phyloP scores from a whole-genome alignment of 202 grass and related monocot species.

The Zizania palustris region DNA sequence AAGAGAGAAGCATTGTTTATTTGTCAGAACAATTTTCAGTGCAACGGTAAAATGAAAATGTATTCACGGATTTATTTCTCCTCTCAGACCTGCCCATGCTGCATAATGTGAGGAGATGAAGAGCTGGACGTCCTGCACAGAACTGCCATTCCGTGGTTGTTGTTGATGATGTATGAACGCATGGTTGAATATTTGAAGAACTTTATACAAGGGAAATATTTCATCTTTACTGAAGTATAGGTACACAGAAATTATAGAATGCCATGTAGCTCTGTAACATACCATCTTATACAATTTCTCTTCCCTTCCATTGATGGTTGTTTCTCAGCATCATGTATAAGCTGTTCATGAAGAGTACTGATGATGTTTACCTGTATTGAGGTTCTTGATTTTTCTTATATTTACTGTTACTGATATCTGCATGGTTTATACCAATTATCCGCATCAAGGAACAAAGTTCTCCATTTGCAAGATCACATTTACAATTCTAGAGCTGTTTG shows the following conservation, averaged over 20 bases:
- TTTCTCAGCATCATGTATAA: not conserved
- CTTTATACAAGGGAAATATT: not conserved
- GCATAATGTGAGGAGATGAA: conserved; percentile 40
- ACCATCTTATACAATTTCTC: not conserved
- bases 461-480: too few species aligned
- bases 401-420: not conserved
- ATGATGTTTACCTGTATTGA: not conserved
- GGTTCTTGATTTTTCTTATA: not conserved
- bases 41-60: not conserved
- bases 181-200: not conserved
- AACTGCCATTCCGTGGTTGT: conserved; percentile 1
- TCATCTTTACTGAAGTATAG: not conserved
- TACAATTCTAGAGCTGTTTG: too few species aligned
- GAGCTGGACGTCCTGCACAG: not conserved
- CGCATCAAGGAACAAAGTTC: too few species aligned
- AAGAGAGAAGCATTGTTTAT: conserved; percentile 7
- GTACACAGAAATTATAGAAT: conserved; percentile 4
- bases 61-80: conserved; percentile 4
- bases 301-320: not conserved
- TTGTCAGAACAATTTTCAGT: not conserved
- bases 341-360: not conserved
- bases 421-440: too few species aligned
- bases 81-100: conserved; percentile 38
- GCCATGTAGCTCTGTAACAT: conserved; percentile 24
- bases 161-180: conserved; percentile 6